Evolutionary conservation across 345 rosid genomes (phyloP).

Genomic region (Luvunga scandens): DNA sequence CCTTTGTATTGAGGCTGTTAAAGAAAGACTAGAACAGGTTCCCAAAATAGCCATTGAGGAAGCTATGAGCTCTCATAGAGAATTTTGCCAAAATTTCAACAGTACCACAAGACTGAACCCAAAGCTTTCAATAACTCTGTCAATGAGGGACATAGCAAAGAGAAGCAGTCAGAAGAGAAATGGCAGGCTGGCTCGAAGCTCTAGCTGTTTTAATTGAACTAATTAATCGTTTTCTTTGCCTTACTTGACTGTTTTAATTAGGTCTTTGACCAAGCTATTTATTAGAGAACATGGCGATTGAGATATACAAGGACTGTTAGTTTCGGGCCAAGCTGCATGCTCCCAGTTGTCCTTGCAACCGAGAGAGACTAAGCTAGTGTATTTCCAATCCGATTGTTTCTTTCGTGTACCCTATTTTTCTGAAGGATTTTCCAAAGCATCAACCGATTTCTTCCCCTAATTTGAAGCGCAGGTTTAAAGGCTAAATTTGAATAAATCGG

Average conservation of each 20-base stretch:
- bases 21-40: conserved; percentile 26
- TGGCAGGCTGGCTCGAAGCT: conserved; percentile 31
- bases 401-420: neutral
- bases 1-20: conserved; percentile 50
- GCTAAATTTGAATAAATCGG: too few relatives aligned
- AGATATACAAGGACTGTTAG: too few relatives aligned
- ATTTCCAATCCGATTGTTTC: neutral
- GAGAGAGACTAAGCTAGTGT: neutral
- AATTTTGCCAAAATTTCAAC: conserved; percentile 44
- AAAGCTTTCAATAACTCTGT: conserved; percentile 34
- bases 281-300: too few relatives aligned
- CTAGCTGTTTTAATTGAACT: conserved; percentile 24
- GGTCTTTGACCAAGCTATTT: too few relatives aligned
- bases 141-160: conserved; percentile 44
- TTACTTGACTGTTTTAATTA: neutral
- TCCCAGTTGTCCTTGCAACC: neutral
- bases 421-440: neutral
- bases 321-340: neutral
- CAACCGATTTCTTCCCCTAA: neutral
- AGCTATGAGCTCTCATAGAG: conserved; percentile 38
- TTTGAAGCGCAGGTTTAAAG: neutral
- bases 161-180: conserved; percentile 31
- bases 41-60: conserved; percentile 25
- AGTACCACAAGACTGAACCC: conserved; percentile 34
- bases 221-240: neutral